These are phyloP conservation scores for Plasmodium knowlesi DNA, from an alignment of 169 alveolate genomes.

Conservation along the genomic window DNA sequence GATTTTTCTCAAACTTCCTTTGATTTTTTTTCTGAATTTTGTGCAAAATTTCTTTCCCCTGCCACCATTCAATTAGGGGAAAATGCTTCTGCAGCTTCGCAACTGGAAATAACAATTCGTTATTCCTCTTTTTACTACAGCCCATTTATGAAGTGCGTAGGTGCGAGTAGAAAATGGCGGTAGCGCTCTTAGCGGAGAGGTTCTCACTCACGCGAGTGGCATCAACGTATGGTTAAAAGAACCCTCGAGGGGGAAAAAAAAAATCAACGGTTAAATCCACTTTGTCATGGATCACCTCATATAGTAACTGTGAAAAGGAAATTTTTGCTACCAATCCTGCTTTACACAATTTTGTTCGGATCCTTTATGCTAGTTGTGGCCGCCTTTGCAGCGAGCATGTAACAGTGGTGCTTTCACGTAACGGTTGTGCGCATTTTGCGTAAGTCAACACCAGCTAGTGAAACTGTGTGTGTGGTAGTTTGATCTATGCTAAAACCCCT, in stretches of 20 bases:
- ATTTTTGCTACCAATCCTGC: neutral
- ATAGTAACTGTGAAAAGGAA: neutral
- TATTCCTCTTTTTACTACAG: constrained; percentile 60
- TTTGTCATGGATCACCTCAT: constrained; percentile 3
- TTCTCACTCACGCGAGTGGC: neutral
- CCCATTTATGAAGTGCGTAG: constrained; percentile 30
- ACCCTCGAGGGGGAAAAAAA: neutral
- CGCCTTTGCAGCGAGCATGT: neutral
- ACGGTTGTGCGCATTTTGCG: neutral
- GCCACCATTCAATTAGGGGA: constrained; percentile 76
- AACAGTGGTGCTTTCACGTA: neutral
- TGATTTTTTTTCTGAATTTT: constrained; percentile 71
- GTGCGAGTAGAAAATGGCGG: neutral
- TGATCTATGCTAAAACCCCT: neutral
- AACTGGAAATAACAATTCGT: constrained; percentile 59
- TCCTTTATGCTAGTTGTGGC: neutral
- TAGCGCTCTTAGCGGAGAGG: neutral
- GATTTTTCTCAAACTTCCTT: constrained; percentile 47
- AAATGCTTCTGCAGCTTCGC: constrained; percentile 65
- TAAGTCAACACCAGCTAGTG: neutral
- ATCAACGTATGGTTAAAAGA: neutral
- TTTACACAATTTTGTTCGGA: neutral
- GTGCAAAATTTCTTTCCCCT: constrained; percentile 70
- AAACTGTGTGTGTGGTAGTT: neutral
- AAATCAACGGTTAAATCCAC: neutral